Evolutionary conservation across 495 filamentous ascomycete species (phyloP), one percentile per base, ranked within the genome.

Genomic region (Penicillium cosmopolitanum): DNA sequence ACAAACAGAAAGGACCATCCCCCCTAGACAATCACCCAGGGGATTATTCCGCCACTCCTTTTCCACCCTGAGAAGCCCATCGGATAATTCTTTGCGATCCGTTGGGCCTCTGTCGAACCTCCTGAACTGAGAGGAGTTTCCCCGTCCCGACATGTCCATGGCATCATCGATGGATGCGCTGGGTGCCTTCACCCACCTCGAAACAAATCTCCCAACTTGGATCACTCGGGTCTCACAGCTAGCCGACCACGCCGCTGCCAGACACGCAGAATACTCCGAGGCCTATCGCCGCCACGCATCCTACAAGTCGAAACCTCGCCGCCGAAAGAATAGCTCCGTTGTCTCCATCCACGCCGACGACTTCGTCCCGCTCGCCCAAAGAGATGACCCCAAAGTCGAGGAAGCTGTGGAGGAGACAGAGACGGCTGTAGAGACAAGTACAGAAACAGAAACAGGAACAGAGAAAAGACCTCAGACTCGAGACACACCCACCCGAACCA

Each of bases 121-220:
- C 42, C 42, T 44, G 42, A 19, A 44, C n/a, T 19, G 46, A 48
- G 11, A 48, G 23, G n/a, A 31, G 19, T 4, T 48, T 18, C 42
- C 42, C 31, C 47, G 42, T 57, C 15, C 54, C 23, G 57, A 28
- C 9, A 68, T 62, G 63, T 61, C 61, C 36, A 63, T 71, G 64
- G 58, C 63, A 25, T 64, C 67, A 18, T 64, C 67, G n/a, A 83
- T 86, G 74, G 88, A 91, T 62, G 85, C 87, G 15, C 71, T 92
- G 48, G 80, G 79, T 55, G 82, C 85, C 52, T 82, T 93, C 54
- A 76, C 81, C 58, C 71, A 78, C 57, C 72, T 85, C 10, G 68
- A 74, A 53, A 77, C 82, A 57, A 78, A 86, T 80, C 60, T 91
- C 5, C 89, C 89, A 19, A 73, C 83, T 57, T 93, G 90, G 90